Conservation (phyloP, 2,329 filamentous ascomycete species). For the Blumeria hordei region DNA sequence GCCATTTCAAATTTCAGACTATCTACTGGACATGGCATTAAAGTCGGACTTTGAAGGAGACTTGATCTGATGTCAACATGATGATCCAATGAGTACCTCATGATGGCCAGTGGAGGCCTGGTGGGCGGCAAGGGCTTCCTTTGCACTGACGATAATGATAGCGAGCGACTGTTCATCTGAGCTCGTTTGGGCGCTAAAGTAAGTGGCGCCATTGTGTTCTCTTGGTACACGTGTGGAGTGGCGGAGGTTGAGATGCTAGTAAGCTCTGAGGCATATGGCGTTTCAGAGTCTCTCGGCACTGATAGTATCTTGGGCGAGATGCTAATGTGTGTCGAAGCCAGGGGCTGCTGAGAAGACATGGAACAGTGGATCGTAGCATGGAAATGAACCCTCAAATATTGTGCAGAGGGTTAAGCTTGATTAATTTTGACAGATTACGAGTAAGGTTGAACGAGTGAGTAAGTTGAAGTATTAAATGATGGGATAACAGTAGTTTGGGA, state of each 20-base stretch:
- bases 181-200: slow-evolving; percentile 8
- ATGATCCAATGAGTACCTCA: slow-evolving; percentile 22
- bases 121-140: slow-evolving; percentile 35
- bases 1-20: slow-evolving; percentile 25
- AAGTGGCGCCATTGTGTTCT: slow-evolving; percentile 4
- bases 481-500: neutral
- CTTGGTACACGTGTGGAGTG: slow-evolving; percentile 3
- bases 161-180: slow-evolving; percentile 8
- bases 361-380: neutral
- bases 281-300: slow-evolving; percentile 9
- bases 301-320: neutral
- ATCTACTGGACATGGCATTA: slow-evolving; percentile 30
- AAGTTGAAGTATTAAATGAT: neutral
- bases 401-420: neutral
- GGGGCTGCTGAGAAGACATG: neutral
- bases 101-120: slow-evolving; percentile 24
- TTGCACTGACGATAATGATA: slow-evolving; percentile 19
- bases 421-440: neutral
- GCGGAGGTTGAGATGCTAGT: slow-evolving; percentile 1
- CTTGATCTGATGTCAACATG: slow-evolving; percentile 16
- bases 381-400: neutral
- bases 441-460: neutral
- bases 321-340: neutral
- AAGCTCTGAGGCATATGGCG: slow-evolving; percentile 12
- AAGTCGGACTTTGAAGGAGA: slow-evolving; percentile 26